Base-by-base conservation (phyloP, 1,284 basidiomycete species). In the Vanrija sp. region DNA sequence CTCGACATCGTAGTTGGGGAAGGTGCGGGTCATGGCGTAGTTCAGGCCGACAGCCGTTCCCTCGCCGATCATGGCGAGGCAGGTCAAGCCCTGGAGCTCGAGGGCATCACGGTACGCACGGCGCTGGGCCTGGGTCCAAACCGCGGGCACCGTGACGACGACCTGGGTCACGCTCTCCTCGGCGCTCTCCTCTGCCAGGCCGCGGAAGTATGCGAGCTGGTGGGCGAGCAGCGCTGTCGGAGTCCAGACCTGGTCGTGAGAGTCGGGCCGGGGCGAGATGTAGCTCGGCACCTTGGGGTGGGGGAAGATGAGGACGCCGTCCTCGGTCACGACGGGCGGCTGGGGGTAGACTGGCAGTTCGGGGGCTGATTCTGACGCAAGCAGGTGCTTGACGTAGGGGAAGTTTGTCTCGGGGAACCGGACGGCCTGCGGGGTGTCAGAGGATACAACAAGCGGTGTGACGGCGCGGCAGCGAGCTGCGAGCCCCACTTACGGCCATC, bases 1-100 rank as follows among this genome's bases (percentile, higher is more conserved):
- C 19, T 55, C 65, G 8, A 60, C 59, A 52, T 75, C 58, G 56
- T 56, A 71, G 19, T 64, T 60, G 1, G 86, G 78, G 80, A 98
- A 98, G 0, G 83, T 83, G 38, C 94, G 84, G 2, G 91, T 92
- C 89, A 98, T 96, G 39, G 94, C 95, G 69, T 91, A 99, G 80
- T 96, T 96, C 63, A 97, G 82, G 8, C 89, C 93, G 26, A 93
- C 86, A 6, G 91, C 91, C 0, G 91, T 88, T 43, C 94, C 94
- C 71, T 99, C 96, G 64, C 93, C 89, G 57, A 98, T 85, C 58
- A 98, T 81, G 0, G 88, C 85, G 25, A 95, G 78, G 3, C 89
- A 87, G 18, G 84, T 84, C 57, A 99, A 78, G 1, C 94, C 95
- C 19, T 92, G 86, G 48, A 98, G 85, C 69, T 93, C 90, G 43